Evolutionary conservation across 352 stramenopile genomes (phyloP).

Genomic region (Globisporangium abappressorium): DNA sequence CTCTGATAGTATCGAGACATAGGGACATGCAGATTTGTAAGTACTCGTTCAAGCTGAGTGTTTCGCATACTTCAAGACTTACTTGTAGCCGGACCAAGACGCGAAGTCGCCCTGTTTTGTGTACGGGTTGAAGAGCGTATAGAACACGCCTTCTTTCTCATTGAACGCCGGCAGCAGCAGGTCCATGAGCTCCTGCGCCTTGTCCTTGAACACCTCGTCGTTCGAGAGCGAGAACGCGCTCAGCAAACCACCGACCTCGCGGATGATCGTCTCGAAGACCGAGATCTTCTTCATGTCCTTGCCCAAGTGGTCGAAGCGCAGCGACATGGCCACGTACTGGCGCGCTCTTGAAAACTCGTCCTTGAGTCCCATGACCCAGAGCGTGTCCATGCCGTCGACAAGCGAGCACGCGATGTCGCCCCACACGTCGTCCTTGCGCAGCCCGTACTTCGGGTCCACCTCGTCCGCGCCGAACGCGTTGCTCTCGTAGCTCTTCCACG

Average conservation of each 20-base stretch:
- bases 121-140: slow-evolving; percentile 86
- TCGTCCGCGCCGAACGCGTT: slow-evolving; percentile 96
- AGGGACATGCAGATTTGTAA: background rate
- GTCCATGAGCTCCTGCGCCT: slow-evolving; percentile 92
- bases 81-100: slow-evolving; percentile 37
- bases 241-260: slow-evolving; percentile 95
- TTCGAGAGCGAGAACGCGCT: slow-evolving; percentile 92
- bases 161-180: slow-evolving; percentile 90
- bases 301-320: slow-evolving; percentile 83
- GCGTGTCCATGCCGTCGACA: slow-evolving; percentile 95
- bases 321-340: slow-evolving; percentile 79
- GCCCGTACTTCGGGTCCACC: slow-evolving; percentile 77
- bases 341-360: slow-evolving; percentile 90
- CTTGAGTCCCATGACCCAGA: slow-evolving; percentile 96
- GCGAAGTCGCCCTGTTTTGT: slow-evolving; percentile 43
- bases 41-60: too few species aligned
- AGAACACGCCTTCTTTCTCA: slow-evolving; percentile 88
- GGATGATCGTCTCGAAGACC: slow-evolving; percentile 99
- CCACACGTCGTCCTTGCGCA: slow-evolving; percentile 79
- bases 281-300: slow-evolving; percentile 74
- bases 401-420: slow-evolving; percentile 90
- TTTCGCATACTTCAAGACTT: slow-evolving; percentile 1
- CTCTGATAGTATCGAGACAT: slow-evolving; percentile 21
- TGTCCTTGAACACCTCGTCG: slow-evolving; percentile 88
- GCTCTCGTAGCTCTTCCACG: slow-evolving; percentile 90